Percentiles rank a stretch among this genome's conserved stretches.
Conservation (phyloP, 306 rosid species). For the Senna siamea region DNA sequence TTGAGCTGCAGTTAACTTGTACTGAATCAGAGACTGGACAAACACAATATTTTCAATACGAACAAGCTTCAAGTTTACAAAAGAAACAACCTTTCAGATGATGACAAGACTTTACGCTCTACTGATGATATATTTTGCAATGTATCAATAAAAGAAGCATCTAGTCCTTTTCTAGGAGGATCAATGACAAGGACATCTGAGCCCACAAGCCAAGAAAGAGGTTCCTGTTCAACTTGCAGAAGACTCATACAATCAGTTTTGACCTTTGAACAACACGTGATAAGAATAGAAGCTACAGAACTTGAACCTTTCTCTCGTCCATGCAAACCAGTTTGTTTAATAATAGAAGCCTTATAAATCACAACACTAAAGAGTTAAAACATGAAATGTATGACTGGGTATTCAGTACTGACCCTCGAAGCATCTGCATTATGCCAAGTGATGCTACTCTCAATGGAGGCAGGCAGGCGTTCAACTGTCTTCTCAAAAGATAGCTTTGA, state of each 20-base stretch:
- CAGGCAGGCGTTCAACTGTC: constrained; percentile 77
- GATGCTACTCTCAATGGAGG: constrained; percentile 67
- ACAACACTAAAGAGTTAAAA: constrained; percentile 23
- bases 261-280: constrained; percentile 22
- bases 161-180: constrained; percentile 97
- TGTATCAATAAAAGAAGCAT: constrained; percentile 67
- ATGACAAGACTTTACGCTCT: constrained; percentile 57
- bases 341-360: constrained; percentile 1
- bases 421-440: constrained; percentile 95
- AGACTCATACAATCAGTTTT: constrained; percentile 35
- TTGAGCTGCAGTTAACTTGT: constrained; percentile 56
- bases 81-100: constrained; percentile 62
- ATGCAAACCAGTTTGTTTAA: neutral
- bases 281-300: constrained; percentile 24
- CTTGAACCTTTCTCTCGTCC: neutral
- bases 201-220: constrained; percentile 83
- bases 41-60: constrained; percentile 29
- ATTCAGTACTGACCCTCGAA: constrained; percentile 61
- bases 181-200: constrained; percentile 90
- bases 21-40: constrained; percentile 42
- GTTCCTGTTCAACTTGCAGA: constrained; percentile 69
- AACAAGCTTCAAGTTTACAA: constrained; percentile 36
- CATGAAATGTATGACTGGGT: constrained; percentile 29
- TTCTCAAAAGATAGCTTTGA: constrained; percentile 91
- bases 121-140: constrained; percentile 63